A percentile compares a stretch with the other conserved stretches of the same genome.
Evolutionary conservation across 805 yeast genomes (phyloP).

Genomic region (Cyberlindnera misumaiensis): DNA sequence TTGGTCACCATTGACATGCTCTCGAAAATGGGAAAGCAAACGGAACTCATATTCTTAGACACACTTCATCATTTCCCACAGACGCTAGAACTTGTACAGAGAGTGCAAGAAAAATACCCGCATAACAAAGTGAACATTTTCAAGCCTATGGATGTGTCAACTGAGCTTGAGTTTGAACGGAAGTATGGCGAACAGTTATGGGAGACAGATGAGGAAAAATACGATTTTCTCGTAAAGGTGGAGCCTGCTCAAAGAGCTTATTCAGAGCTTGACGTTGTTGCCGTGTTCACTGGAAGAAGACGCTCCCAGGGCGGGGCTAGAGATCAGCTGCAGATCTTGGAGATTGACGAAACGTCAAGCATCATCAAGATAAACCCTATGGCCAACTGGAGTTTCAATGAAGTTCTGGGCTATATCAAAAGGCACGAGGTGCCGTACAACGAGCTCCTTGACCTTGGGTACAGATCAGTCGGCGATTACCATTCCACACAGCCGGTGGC

Average conservation of each 20-base stretch:
- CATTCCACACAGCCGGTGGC: constrained; percentile 86
- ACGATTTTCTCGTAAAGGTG: constrained; percentile 84
- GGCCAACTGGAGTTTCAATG: constrained; percentile 71
- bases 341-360: constrained; percentile 62
- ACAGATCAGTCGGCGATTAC: constrained; percentile 91
- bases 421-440: constrained; percentile 77
- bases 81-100: constrained; percentile 66
- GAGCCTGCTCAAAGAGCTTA: constrained; percentile 91
- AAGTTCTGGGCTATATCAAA: constrained; percentile 65
- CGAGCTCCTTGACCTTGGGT: constrained; percentile 75
- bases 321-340: constrained; percentile 63
- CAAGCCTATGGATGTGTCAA: constrained; percentile 51
- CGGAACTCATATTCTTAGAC: constrained; percentile 80
- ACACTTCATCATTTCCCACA: constrained; percentile 95
- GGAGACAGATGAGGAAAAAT: constrained; percentile 74
- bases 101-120: constrained; percentile 51
- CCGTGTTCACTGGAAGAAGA: constrained; percentile 89
- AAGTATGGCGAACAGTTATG: constrained; percentile 74
- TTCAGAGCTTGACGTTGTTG: constrained; percentile 60
- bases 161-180: constrained; percentile 56
- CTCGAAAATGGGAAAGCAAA: constrained; percentile 43
- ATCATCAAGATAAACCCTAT: constrained; percentile 85
- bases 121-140: constrained; percentile 51
- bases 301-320: constrained; percentile 86
- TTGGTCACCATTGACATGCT: constrained; percentile 82